These are phyloP conservation scores for Beta lomatogona DNA, from an alignment of 179 eudicot species.

Conservation along the genomic window DNA sequence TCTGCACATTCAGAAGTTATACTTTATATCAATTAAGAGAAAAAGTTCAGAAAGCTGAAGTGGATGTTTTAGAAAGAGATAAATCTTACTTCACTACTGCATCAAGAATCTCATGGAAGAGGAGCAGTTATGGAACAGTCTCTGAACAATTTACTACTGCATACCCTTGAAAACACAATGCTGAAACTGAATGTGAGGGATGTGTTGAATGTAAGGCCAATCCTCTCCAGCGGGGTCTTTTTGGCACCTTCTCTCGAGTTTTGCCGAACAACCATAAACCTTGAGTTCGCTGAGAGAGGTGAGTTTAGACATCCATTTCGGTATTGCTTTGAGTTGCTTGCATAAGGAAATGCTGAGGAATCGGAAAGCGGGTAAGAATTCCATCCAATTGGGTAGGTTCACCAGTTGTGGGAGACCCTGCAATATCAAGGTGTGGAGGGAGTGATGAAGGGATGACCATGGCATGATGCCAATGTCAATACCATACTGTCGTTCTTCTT, in stretches of 20 bases:
- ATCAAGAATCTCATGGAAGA: no score
- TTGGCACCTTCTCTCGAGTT: neutral
- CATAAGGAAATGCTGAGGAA: neutral
- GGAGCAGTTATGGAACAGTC: no score
- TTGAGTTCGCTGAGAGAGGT: neutral
- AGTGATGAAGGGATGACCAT: neutral
- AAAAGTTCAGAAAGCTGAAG: no score
- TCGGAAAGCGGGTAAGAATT: neutral
- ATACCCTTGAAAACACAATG: neutral
- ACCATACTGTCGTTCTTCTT: neutral
- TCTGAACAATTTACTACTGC: neutral
- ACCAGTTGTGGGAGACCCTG: neutral
- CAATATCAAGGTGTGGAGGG: neutral
- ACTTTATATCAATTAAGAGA: no score
- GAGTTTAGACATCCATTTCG: slow-evolving; percentile 7
- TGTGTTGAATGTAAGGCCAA: neutral
- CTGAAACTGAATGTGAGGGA: neutral
- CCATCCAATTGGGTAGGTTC: slow-evolving; percentile 10
- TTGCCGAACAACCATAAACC: neutral
- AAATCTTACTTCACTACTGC: no score
- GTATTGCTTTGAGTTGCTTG: neutral
- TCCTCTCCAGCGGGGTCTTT: neutral
- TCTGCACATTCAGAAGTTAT: no score
- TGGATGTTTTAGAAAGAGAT: no score
- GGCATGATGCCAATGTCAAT: no score